Conservation (phyloP, 768 basidiomycete genomes). For the Termitomyces sp. region DNA sequence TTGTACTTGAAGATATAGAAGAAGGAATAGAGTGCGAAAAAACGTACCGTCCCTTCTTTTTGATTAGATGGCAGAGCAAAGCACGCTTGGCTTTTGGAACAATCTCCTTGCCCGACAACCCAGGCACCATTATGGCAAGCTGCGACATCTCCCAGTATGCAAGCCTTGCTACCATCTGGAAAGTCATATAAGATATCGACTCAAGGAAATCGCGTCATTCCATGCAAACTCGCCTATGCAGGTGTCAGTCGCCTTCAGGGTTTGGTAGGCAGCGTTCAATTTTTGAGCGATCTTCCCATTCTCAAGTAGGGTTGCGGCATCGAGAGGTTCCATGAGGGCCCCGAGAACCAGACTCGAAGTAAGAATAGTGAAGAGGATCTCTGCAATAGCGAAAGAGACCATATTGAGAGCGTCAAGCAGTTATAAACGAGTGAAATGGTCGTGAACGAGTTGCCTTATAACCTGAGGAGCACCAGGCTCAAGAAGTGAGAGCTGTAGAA, state of each 20-base stretch:
- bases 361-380: slow-evolving; percentile 10
- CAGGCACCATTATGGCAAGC: slow-evolving; percentile 40
- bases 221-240: slow-evolving; percentile 38
- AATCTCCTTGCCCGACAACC: slow-evolving; percentile 29
- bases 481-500: not conserved
- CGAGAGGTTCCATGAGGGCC: slow-evolving; percentile 24
- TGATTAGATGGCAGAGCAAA: slow-evolving; percentile 49
- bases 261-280: slow-evolving; percentile 45
- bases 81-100: slow-evolving; percentile 36
- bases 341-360: slow-evolving; percentile 17
- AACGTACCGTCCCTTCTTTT: slow-evolving; percentile 42
- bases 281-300: slow-evolving; percentile 51
- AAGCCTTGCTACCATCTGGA: slow-evolving; percentile 41
- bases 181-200: not conserved
- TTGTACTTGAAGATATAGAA: not conserved
- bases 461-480: slow-evolving; percentile 32
- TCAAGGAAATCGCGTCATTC: not conserved
- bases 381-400: slow-evolving; percentile 11
- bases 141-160: slow-evolving; percentile 36
- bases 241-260: slow-evolving; percentile 34
- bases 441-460: slow-evolving; percentile 2
- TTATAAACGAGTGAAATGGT: slow-evolving; percentile 11
- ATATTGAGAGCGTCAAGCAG: slow-evolving; percentile 9
- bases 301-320: slow-evolving; percentile 31
- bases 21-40: not conserved